phyloP scores from a whole-genome alignment of 345 rosid genomes.

The Melastoma malabathricum region DNA sequence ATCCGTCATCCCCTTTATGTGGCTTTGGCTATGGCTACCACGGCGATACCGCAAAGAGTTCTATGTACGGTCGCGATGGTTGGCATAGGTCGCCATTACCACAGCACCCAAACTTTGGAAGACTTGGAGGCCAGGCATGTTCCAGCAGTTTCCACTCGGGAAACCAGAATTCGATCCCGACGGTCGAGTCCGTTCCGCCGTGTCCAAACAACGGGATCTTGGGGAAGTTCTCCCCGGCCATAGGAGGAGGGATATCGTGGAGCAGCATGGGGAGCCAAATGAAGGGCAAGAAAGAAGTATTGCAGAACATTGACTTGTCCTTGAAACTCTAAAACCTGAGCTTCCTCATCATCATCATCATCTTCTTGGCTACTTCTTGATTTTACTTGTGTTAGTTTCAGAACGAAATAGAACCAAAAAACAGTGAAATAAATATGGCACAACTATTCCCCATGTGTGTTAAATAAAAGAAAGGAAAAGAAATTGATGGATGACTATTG shows the following conservation, averaged over 20 bases:
- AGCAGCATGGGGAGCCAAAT: conserved; percentile 1
- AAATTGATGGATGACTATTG: too few species aligned
- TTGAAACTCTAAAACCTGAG: conserved; percentile 11
- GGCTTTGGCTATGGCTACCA: too few species aligned
- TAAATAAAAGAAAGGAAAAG: too few species aligned
- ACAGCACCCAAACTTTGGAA: conserved; percentile 12
- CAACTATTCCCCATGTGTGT: too few species aligned
- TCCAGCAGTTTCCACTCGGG: neutral
- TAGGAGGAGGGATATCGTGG: conserved; percentile 7
- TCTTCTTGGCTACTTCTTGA: neutral
- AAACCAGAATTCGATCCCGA: neutral
- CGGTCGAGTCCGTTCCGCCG: neutral
- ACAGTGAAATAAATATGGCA: too few species aligned
- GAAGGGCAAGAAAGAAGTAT: conserved; percentile 9
- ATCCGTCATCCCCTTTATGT: too few species aligned
- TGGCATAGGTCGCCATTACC: conserved; percentile 6
- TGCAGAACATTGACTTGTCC: conserved; percentile 14
- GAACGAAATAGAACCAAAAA: too few species aligned
- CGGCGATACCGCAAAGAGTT: neutral
- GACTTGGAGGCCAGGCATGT: conserved; percentile 5
- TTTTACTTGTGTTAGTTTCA: neutral
- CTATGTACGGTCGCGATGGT: neutral
- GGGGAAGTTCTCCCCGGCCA: conserved; percentile 2
- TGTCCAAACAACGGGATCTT: conserved; percentile 3
- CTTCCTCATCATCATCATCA: neutral